Evolutionary conservation across 2,329 filamentous ascomycete species (phyloP).

Genomic region (Fusarium albosuccineum): DNA sequence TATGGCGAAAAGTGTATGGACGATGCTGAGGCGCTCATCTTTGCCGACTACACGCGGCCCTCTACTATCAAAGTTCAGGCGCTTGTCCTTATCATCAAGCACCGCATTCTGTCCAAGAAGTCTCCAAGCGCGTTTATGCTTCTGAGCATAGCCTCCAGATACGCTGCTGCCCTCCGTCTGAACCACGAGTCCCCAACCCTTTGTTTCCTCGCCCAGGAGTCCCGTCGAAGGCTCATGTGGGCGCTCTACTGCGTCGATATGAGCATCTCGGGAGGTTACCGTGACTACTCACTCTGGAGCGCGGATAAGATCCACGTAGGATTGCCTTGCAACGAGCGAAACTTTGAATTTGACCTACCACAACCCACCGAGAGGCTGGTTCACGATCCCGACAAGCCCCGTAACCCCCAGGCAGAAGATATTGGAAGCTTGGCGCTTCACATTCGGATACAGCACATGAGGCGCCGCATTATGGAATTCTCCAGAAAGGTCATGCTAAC

Average conservation of each 20-base stretch:
- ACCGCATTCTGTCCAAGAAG: conserved; percentile 58
- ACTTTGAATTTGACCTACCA: conserved; percentile 69
- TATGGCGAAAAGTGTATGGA: conserved; percentile 68
- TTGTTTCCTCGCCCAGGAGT: conserved; percentile 57
- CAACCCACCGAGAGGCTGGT: conserved; percentile 67
- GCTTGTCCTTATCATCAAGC: conserved; percentile 60
- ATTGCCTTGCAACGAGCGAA: conserved; percentile 59
- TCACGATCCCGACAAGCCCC: conserved; percentile 56
- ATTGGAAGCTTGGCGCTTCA: conserved; percentile 69
- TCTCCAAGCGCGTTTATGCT: conserved; percentile 62
- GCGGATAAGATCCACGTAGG: conserved; percentile 57
- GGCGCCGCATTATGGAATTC: conserved; percentile 67
- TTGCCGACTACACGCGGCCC: conserved; percentile 66
- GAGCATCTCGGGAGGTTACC: conserved; percentile 58
- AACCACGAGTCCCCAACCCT: conserved; percentile 58
- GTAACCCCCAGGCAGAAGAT: conserved; percentile 60
- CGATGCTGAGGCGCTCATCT: conserved; percentile 65
- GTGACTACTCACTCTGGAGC: conserved; percentile 60
- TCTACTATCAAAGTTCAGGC: conserved; percentile 69
- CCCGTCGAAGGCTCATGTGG: conserved; percentile 59
- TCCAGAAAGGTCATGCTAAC: conserved; percentile 58
- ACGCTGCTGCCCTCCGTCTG: conserved; percentile 57
- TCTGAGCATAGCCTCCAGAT: conserved; percentile 58
- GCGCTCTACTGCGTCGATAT: conserved; percentile 59
- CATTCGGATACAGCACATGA: conserved; percentile 67